These are phyloP conservation scores for Isatis tinctoria DNA, from an alignment of 345 rosid species.

Conservation along the genomic window DNA sequence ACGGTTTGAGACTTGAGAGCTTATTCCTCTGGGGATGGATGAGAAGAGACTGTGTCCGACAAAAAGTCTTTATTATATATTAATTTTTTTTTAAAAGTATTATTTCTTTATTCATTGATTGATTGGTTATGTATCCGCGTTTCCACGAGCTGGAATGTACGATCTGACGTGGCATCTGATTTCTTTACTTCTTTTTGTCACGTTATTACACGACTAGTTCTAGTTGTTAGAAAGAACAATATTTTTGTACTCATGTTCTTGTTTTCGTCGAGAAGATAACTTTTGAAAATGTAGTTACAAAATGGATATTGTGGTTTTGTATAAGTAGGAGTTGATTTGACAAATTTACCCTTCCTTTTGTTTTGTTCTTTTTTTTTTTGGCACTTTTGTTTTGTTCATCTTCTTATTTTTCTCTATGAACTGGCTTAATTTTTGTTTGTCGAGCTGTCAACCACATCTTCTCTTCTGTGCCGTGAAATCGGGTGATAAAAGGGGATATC, in stretches of 20 bases:
- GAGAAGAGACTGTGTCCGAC: conserved; percentile 2
- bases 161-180: conserved; percentile 9
- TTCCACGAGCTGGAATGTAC: conserved; percentile 3
- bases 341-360: no score
- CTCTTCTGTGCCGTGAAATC: no score
- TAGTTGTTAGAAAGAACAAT: no score
- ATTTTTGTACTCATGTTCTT: no score
- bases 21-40: neutral
- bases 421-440: neutral
- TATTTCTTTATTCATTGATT: conserved; percentile 2
- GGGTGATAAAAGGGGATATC: no score
- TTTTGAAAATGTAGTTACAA: neutral
- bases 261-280: no score
- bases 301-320: no score
- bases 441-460: neutral
- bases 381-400: no score
- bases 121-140: neutral
- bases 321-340: no score
- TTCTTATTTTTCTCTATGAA: no score
- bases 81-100: neutral
- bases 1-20: no score
- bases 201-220: conserved; percentile 8
- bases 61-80: neutral
- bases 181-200: neutral
- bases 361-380: no score